Evolutionary conservation across 768 basidiomycete genomes (phyloP), one percentile per base, ranked within the genome.

Genomic region (Xerocomellus dryophilus): DNA sequence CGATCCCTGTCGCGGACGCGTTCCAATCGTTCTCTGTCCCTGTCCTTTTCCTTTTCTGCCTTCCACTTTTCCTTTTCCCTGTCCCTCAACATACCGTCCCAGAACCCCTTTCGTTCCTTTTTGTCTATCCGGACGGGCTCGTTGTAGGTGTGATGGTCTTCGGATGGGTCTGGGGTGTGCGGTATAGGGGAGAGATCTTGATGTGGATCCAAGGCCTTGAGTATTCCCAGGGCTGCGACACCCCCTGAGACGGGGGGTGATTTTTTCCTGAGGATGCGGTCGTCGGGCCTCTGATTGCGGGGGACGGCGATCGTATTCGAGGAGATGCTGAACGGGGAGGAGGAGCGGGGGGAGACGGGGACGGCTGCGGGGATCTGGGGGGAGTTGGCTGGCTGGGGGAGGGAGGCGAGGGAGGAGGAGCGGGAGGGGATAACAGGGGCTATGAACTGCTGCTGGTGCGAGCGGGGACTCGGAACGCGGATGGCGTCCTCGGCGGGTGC

Each of bases 141-240:
- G 29, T 58, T 51, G 58, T 57, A 57, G 20, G 58, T 53, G 31
- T 66, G 64, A n/a, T 69, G 59, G 49, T 70, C 76, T 14, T 75
- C 65, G 47, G 69, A 61, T 0, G 52, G 31, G 17, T 74, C 67
- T 25, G 67, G 63, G 3, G 65, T 60, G 18, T 58, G 40, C 4
- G 54, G 57, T 7, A 38, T 12, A 1, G 52, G 46, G 12, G 52
- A 53, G 1, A 54, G 35, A 18, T 74, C 66, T 47, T 65, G 56
- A 54, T 71, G 76, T 0, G 88, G 85, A 51, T 90, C 86, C 15
- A 90, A 73, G 3, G 88, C 76, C 43, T 74, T 75, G 51, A 61
- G 59, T 38, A 61, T 62, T 7, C 59, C 59, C 9, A 61, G 31
- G 20, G 59, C 59, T 0, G 54, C 32, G 14, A 58, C 59, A 4